A percentile compares a stretch with the other conserved stretches of the same genome.
These are phyloP conservation scores for Lolium multiflorum DNA, from an alignment of 176 grass and related monocot genomes.

Conservation along the genomic window DNA sequence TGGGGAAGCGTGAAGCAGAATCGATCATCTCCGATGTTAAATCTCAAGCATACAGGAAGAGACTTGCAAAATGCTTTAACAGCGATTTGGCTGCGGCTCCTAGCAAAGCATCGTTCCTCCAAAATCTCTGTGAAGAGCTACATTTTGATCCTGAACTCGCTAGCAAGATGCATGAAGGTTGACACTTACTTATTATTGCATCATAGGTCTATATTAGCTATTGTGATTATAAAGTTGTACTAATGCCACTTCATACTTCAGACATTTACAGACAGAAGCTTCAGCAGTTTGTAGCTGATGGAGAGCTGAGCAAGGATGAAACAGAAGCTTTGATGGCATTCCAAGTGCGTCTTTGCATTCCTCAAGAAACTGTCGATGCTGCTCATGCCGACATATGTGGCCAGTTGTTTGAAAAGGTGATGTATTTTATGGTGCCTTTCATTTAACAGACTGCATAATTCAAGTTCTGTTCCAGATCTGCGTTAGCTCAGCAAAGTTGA, in stretches of 20 bases:
- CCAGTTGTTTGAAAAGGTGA: slow-evolving; percentile 93
- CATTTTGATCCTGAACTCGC: slow-evolving; percentile 88
- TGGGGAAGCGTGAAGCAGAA: slow-evolving; percentile 95
- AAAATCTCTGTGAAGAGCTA: slow-evolving; percentile 93
- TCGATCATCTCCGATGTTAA: slow-evolving; percentile 84
- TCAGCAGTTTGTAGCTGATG: slow-evolving; percentile 83
- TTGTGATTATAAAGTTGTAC: slow-evolving; percentile 40
- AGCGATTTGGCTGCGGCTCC: slow-evolving; percentile 72
- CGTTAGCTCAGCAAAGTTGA: slow-evolving; percentile 25
- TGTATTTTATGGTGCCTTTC: slow-evolving; percentile 34
- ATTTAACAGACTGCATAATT: slow-evolving; percentile 33
- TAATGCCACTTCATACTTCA: slow-evolving; percentile 54
- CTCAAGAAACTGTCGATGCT: slow-evolving; percentile 79
- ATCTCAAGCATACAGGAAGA: slow-evolving; percentile 82
- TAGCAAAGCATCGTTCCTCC: slow-evolving; percentile 96
- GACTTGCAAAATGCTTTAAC: slow-evolving; percentile 82
- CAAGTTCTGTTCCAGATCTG: slow-evolving; percentile 7
- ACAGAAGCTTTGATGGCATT: slow-evolving; percentile 78
- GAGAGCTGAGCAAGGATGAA: slow-evolving; percentile 89
- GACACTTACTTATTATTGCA: slow-evolving; percentile 22
- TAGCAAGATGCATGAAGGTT: slow-evolving; percentile 96
- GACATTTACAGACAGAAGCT: slow-evolving; percentile 99
- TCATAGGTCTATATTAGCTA: neutral
- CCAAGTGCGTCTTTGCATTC: slow-evolving; percentile 93
- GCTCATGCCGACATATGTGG: slow-evolving; percentile 87